Evolutionary conservation across 331 rosid genomes (phyloP), one percentile per base, ranked within the genome.

Genomic region (Prunus yedoensis): DNA sequence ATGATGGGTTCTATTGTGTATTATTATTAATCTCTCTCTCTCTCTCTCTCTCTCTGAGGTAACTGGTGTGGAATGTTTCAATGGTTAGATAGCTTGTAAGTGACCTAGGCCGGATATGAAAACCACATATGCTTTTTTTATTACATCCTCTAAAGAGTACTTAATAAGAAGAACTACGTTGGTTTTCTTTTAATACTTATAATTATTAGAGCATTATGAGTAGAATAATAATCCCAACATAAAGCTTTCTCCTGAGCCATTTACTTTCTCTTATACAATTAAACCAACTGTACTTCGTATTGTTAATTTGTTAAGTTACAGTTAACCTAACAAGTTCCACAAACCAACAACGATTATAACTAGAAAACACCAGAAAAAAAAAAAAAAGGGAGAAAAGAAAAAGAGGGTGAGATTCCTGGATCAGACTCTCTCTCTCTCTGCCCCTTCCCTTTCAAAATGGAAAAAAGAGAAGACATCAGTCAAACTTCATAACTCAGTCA

Each of bases 241-340:
- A 35, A 7, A 12, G 16, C 52, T 53, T 21, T 45, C 30, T 5
- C 30, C 32, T 17, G 27, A 13, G 21, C 6, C 25, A 49, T 61
- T 73, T 62, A 66, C 73, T 54, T 66, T 66, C 46, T 61, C 21
- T 5, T 65, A 62, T 50, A 9, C 6, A 62, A 66, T 68, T 59
- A 63, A 76, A 62, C 60, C 73, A 41, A 52, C 25, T 35, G 14
- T 38, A 38, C 43, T 60, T 46, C 52, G n/a, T 77, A 78, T 58
- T 77, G 77, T 74, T 52, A 75, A 30, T 65, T 60, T 77, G 75
- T 74, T 54, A 75, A 70, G 81, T 82, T 74, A 70, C 69, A 75
- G 71, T 62, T 75, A 75, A 77, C 78, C 78, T 82, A 75, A 78
- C 76, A 50, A 23, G 46, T 54, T 53, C 63, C 60, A 43, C 52